Percentiles rank a stretch among this genome's conserved stretches.
These are phyloP conservation scores for Aspergillus clavatus DNA, from an alignment of 2,329 filamentous ascomycete genomes.

Conservation along the genomic window DNA sequence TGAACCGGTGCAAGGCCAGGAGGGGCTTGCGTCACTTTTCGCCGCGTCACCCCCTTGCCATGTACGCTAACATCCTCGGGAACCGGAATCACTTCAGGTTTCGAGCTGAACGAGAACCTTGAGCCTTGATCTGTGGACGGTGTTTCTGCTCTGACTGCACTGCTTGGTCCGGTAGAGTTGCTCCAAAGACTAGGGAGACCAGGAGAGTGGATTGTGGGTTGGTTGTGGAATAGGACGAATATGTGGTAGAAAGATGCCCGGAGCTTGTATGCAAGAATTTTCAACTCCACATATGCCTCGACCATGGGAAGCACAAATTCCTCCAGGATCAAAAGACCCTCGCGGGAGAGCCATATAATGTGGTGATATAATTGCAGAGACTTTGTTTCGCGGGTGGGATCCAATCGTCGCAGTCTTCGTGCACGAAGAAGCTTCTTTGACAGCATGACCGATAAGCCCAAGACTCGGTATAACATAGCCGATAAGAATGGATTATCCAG, in stretches of 20 bases:
- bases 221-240: conserved; percentile 93
- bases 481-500: conserved; percentile 71
- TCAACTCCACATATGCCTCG: conserved; percentile 71
- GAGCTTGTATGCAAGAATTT: conserved; percentile 85
- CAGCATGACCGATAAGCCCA: conserved; percentile 84
- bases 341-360: conserved; percentile 91
- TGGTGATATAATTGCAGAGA: conserved; percentile 81
- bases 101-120: conserved; percentile 17
- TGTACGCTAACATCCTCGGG: conserved; percentile 2
- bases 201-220: conserved; percentile 66
- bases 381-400: conserved; percentile 70
- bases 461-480: conserved; percentile 76
- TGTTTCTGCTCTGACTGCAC: conserved; percentile 21
- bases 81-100: conserved; percentile 12
- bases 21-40: conserved; percentile 21
- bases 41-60: conserved; percentile 2
- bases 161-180: conserved; percentile 25
- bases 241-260: conserved; percentile 94
- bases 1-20: conserved; percentile 35
- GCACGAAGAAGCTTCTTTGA: conserved; percentile 78
- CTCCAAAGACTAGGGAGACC: conserved; percentile 43
- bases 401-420: conserved; percentile 75
- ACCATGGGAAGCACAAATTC: conserved; percentile 81
- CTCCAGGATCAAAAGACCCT: conserved; percentile 84
- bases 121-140: conserved; percentile 15